phyloP scores from a whole-genome alignment of 345 rosid genomes.

The Lumnitzera racemosa region DNA sequence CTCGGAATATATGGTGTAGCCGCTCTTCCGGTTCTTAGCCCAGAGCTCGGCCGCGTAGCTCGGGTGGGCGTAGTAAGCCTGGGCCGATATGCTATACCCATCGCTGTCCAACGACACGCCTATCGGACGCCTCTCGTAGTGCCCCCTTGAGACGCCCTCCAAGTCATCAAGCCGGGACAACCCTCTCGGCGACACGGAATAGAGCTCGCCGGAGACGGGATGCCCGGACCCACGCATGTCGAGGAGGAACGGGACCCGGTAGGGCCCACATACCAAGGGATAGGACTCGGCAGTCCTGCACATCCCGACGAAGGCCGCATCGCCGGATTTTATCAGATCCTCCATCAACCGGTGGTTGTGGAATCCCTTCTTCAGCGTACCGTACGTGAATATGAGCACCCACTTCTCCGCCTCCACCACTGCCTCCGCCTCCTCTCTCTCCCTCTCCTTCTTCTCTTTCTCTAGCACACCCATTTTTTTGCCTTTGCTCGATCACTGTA shows the following conservation, averaged over 20 bases:
- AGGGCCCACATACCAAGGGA: constrained; percentile 88
- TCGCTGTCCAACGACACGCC: constrained; percentile 8
- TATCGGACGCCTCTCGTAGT: constrained; percentile 45
- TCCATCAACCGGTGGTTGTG: constrained; percentile 58
- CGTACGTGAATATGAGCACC: constrained; percentile 59
- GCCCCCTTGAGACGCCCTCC: constrained; percentile 60
- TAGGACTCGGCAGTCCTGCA: constrained; percentile 32
- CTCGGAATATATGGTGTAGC: constrained; percentile 41
- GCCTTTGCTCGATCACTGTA: background rate
- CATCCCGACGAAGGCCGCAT: constrained; percentile 56
- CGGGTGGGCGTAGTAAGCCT: constrained; percentile 59
- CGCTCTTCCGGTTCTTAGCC: constrained; percentile 39
- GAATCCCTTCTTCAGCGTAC: constrained; percentile 71
- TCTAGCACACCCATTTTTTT: background rate
- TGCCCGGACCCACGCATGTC: constrained; percentile 56
- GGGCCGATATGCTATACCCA: constrained; percentile 12
- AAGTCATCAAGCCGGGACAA: constrained; percentile 61
- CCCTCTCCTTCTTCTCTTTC: background rate
- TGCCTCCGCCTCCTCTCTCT: background rate
- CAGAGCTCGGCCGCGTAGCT: constrained; percentile 61
- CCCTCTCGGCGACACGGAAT: constrained; percentile 53
- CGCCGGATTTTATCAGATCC: constrained; percentile 61
- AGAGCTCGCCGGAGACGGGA: constrained; percentile 62
- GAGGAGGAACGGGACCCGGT: constrained; percentile 78
- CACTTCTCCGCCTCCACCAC: background rate